Conservation (phyloP, 2,329 filamentous ascomycete species). For the Mycocentrospora acerina region DNA sequence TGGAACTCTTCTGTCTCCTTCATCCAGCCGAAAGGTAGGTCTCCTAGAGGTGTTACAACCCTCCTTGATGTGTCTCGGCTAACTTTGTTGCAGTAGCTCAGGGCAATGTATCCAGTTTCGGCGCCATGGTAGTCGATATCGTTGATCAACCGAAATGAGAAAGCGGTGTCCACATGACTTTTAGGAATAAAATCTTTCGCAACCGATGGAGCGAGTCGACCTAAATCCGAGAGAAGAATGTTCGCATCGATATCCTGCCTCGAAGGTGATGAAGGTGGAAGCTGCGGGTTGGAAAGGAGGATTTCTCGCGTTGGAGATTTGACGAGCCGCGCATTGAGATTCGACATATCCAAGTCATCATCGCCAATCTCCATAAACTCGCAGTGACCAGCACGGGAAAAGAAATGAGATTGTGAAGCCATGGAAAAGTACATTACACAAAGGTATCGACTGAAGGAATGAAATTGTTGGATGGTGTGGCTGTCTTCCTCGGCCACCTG, state of each 20-base stretch:
- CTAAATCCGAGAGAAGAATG: slow-evolving; percentile 28
- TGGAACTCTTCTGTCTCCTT: slow-evolving; percentile 41
- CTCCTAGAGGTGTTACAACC: slow-evolving; percentile 25
- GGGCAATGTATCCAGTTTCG: slow-evolving; percentile 44
- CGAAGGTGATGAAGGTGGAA: slow-evolving; percentile 3
- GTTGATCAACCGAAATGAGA: slow-evolving; percentile 44
- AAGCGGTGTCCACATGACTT: slow-evolving; percentile 14
- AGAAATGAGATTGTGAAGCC: slow-evolving; percentile 17
- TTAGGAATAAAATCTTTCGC: slow-evolving; percentile 36
- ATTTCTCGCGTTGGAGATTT: slow-evolving; percentile 16
- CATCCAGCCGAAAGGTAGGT: slow-evolving; percentile 39
- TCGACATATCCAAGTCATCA: slow-evolving; percentile 32
- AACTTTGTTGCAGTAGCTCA: slow-evolving; percentile 46
- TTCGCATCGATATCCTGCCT: slow-evolving; percentile 19
- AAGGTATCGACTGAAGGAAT: not conserved
- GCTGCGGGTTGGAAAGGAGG: slow-evolving; percentile 18
- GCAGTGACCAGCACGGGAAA: slow-evolving; percentile 25
- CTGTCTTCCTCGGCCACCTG: slow-evolving; percentile 4
- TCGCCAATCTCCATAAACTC: slow-evolving; percentile 33
- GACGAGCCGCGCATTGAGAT: slow-evolving; percentile 27
- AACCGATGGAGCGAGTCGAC: slow-evolving; percentile 28
- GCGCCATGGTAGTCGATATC: slow-evolving; percentile 34
- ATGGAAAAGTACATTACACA: slow-evolving; percentile 17
- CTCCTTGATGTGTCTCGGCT: slow-evolving; percentile 26
- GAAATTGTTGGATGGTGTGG: not conserved